phyloP scores from a whole-genome alignment of 352 stramenopile genomes.

The Phytophthora pseudosyringae region DNA sequence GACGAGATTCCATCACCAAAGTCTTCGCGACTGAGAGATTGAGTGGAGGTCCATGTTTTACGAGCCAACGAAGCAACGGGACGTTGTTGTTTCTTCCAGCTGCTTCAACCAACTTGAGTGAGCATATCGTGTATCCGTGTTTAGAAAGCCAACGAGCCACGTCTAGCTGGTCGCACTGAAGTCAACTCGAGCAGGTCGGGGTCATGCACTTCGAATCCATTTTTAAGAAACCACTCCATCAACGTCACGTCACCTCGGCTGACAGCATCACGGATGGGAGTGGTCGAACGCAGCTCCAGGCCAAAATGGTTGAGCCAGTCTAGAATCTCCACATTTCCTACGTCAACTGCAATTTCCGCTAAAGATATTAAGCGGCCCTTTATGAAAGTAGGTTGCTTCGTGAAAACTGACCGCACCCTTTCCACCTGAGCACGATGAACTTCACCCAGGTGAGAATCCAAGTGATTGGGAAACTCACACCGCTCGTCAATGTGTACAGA shows the following conservation, averaged over 20 bases:
- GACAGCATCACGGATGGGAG: neutral
- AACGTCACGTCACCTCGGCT: neutral
- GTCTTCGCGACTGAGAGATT: neutral
- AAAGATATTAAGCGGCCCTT: conserved; percentile 2
- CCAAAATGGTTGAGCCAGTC: conserved; percentile 6
- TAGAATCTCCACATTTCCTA: conserved; percentile 1
- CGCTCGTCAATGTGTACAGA: neutral
- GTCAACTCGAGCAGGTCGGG: conserved; percentile 2
- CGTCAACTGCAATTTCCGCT: neutral
- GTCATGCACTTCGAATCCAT: conserved; percentile 1
- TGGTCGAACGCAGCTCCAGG: neutral
- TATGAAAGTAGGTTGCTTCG: neutral
- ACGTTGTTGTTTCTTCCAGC: neutral
- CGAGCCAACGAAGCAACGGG: neutral
- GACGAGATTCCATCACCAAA: neutral
- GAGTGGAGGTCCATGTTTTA: neutral
- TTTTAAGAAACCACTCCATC: conserved; percentile 5
- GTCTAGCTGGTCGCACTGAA: neutral
- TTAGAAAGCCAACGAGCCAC: neutral
- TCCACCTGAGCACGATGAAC: neutral
- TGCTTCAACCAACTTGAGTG: neutral
- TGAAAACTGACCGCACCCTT: neutral
- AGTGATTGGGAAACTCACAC: too few species aligned
- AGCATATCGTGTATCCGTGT: neutral
- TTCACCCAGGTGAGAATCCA: neutral